Conservation (phyloP, 2,329 filamentous ascomycete genomes). For the Colletotrichum cuscutae region DNA sequence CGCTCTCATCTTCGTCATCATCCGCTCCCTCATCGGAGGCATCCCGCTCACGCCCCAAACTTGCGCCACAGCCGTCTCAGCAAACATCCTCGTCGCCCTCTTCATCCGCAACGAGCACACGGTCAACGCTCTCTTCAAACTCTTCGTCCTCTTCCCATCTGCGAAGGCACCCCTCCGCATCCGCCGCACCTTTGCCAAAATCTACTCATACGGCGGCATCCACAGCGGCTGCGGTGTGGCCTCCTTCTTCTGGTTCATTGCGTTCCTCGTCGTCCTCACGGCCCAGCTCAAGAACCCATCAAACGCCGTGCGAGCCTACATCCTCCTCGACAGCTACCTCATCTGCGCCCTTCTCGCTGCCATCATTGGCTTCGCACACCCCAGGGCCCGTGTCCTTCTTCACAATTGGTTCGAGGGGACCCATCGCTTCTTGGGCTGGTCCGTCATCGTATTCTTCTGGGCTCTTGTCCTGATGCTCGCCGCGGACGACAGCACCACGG, state of each 20-base stretch:
- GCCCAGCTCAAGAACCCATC: constrained; percentile 40
- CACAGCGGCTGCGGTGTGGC: constrained; percentile 62
- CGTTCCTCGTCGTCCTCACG: constrained; percentile 47
- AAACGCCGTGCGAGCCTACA: constrained; percentile 51
- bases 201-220: constrained; percentile 63
- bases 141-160: constrained; percentile 56
- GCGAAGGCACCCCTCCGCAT: constrained; percentile 59
- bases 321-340: constrained; percentile 62
- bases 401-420: constrained; percentile 78
- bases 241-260: constrained; percentile 60
- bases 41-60: constrained; percentile 26
- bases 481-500: constrained; percentile 54
- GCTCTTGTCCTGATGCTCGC: constrained; percentile 65
- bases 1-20: constrained; percentile 54
- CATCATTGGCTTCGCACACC: constrained; percentile 73
- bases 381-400: constrained; percentile 67
- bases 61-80: constrained; percentile 47
- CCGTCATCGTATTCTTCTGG: constrained; percentile 71
- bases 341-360: constrained; percentile 66
- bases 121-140: constrained; percentile 60
- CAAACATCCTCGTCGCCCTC: constrained; percentile 60
- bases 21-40: constrained; percentile 30
- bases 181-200: constrained; percentile 58
- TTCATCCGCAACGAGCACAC: constrained; percentile 64
- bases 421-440: constrained; percentile 81